phyloP scores from a whole-genome alignment of 1,284 basidiomycete genomes.

The Ustilago trichophora region DNA sequence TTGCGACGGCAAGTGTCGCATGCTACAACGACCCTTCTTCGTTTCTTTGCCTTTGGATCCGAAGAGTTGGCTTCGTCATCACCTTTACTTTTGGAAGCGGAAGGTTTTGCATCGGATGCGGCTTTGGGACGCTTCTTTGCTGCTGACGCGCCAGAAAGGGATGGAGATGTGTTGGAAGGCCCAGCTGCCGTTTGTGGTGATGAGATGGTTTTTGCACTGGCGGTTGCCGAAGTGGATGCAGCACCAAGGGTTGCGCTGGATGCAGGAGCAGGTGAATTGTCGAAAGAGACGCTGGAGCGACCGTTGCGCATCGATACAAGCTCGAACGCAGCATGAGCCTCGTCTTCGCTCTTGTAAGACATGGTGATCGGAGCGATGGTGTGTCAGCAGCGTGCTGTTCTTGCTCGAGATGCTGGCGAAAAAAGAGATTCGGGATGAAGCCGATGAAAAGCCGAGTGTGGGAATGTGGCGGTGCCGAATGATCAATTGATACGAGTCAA shows the following conservation, averaged over 20 bases:
- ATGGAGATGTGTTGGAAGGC: background rate
- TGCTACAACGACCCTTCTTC: constrained; percentile 54
- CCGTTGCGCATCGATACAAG: constrained; percentile 45
- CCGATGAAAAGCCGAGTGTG: background rate
- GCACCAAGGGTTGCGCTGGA: background rate
- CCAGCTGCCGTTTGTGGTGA: constrained; percentile 8
- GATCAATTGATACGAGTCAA: background rate
- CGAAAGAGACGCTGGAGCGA: constrained; percentile 25
- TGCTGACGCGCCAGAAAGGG: constrained; percentile 2
- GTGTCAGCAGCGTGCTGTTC: too few relatives aligned
- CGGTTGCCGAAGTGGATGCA: constrained; percentile 9
- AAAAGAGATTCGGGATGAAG: background rate
- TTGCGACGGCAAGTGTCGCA: constrained; percentile 61
- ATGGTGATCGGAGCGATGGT: constrained; percentile 1
- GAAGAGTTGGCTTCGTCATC: constrained; percentile 20
- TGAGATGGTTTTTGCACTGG: background rate
- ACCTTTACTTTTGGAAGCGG: constrained; percentile 13
- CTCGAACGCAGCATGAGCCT: constrained; percentile 41
- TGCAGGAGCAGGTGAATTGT: constrained; percentile 13
- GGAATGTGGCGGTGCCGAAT: background rate
- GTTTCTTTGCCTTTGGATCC: constrained; percentile 35
- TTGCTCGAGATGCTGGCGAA: too few relatives aligned
- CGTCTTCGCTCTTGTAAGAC: constrained; percentile 45
- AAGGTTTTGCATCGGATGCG: constrained; percentile 3
- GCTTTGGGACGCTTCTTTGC: constrained; percentile 16